Conservation (phyloP, 805 yeast genomes). For the Starmerella kuoi region DNA sequence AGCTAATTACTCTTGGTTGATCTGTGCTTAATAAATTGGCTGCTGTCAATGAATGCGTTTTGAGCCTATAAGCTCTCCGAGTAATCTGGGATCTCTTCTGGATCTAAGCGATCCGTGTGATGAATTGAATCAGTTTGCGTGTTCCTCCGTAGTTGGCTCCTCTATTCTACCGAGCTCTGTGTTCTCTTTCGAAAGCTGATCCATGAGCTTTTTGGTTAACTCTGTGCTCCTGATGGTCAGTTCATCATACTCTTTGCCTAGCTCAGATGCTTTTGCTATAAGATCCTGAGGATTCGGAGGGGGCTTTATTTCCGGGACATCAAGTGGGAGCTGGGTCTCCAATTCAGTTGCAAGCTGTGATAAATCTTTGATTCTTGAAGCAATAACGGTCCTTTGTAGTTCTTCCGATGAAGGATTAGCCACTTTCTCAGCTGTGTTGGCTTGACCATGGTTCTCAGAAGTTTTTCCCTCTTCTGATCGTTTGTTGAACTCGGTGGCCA, state of each 20-base stretch:
- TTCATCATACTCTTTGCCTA: conserved; percentile 20
- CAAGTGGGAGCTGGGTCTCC: conserved; percentile 8
- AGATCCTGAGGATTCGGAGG: conserved; percentile 4
- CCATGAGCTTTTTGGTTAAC: conserved; percentile 13
- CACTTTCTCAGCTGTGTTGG: neutral
- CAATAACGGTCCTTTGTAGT: conserved; percentile 7
- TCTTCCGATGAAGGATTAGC: neutral
- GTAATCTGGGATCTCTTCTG: too few relatives aligned
- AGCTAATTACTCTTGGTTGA: too few relatives aligned
- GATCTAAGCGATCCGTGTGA: too few relatives aligned
- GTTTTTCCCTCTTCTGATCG: neutral
- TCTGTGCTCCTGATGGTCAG: conserved; percentile 18
- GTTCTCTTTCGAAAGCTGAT: conserved; percentile 12
- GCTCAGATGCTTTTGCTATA: conserved; percentile 9
- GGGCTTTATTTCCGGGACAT: conserved; percentile 7
- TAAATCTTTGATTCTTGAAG: conserved; percentile 9
- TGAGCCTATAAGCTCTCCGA: too few relatives aligned
- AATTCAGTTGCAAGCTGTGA: conserved; percentile 11
- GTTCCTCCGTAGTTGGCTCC: too few relatives aligned
- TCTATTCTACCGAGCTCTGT: conserved; percentile 1
- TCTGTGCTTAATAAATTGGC: too few relatives aligned
- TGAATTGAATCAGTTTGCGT: too few relatives aligned
- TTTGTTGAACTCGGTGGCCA: conserved; percentile 11
- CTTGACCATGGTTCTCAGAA: neutral
- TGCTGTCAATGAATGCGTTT: too few relatives aligned